These are phyloP conservation scores for Candida oleophila DNA, from an alignment of 805 yeast species.

Conservation along the genomic window DNA sequence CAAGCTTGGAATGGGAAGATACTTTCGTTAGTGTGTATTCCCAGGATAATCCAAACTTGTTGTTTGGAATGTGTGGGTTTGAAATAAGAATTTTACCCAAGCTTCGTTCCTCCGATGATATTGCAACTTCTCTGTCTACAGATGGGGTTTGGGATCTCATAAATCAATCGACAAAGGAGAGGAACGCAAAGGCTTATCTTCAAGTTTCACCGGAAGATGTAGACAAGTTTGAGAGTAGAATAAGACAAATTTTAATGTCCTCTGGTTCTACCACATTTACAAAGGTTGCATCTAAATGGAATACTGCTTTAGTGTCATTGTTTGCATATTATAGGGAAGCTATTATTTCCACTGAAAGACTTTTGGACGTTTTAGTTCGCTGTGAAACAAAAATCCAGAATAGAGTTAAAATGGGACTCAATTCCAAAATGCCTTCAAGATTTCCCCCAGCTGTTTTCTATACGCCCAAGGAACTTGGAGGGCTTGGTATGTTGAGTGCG, in stretches of 20 bases:
- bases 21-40: conserved; percentile 87
- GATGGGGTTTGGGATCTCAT: conserved; percentile 94
- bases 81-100: conserved; percentile 88
- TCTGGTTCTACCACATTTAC: conserved; percentile 96
- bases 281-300: conserved; percentile 94
- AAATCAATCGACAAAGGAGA: conserved; percentile 68
- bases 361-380: conserved; percentile 80
- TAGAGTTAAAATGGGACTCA: conserved; percentile 89
- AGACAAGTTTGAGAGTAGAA: conserved; percentile 74
- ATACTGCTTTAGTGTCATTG: conserved; percentile 80
- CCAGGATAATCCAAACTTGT: conserved; percentile 81
- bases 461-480: conserved; percentile 96
- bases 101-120: conserved; percentile 51
- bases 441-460: conserved; percentile 99
- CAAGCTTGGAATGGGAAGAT: conserved; percentile 74
- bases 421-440: conserved; percentile 97
- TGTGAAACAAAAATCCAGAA: conserved; percentile 93
- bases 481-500: conserved; percentile 96
- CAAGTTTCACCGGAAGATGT: conserved; percentile 83
- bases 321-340: conserved; percentile 95
- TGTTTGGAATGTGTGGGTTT: conserved; percentile 93
- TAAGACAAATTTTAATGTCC: conserved; percentile 88
- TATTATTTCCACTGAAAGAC: conserved; percentile 72
- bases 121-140: conserved; percentile 41
- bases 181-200: conserved; percentile 85